Base-by-base conservation (phyloP, 1,139 yeast genomes). In the Hyphopichia khmerensis region DNA sequence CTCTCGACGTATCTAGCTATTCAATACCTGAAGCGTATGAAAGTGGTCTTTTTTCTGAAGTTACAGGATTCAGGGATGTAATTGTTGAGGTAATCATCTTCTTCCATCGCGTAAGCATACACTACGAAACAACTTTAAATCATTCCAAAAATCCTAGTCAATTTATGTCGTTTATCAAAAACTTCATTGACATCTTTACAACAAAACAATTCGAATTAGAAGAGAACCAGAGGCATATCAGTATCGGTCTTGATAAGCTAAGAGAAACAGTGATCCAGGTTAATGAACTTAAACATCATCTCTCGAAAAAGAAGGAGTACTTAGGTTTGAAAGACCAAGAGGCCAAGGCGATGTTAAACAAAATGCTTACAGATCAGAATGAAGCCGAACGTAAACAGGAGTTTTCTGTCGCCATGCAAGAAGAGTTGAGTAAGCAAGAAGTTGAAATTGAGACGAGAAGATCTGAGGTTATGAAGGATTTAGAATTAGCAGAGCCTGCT, bases 311-410 rank as follows among this genome's bases (percentile, higher is more conserved):
- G 57, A 77, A 79, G 46, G 52, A 49, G 1, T 67, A 64, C 24
- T 68, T 93, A 33, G 60, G 62, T 30, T 42, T 40, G 0, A 91
- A 90, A 49, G 88, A 86, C 48, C 56, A 60, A 15, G 87, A 85
- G 50, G 96, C 97, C 0, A 77, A 80, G 46, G 64, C 66, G 17
- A 87, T 88, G 75, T 72, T 93, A 40, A 80, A 83, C 51, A 79
- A 72, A 41, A 88, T 93, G 88, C 74, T 93, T n/a, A 67, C 76
- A 0, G 95, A 89, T 40, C 98, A 93, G 57, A 90, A 88, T 57
- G 96, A 90, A 55, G 95, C 97, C 0, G 98, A 93, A 59, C 69
- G 96, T 46, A 88, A 86, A 50, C 87, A 86, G 46, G 96, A 87
- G 47, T 91, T 95, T 15, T 88, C 96, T 0, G 69, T 87, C 11